Percentiles rank a stretch among this genome's conserved stretches.
These are phyloP conservation scores for Phytophthora fragariaefolia DNA, from an alignment of 352 stramenopile genomes.

Conservation along the genomic window DNA sequence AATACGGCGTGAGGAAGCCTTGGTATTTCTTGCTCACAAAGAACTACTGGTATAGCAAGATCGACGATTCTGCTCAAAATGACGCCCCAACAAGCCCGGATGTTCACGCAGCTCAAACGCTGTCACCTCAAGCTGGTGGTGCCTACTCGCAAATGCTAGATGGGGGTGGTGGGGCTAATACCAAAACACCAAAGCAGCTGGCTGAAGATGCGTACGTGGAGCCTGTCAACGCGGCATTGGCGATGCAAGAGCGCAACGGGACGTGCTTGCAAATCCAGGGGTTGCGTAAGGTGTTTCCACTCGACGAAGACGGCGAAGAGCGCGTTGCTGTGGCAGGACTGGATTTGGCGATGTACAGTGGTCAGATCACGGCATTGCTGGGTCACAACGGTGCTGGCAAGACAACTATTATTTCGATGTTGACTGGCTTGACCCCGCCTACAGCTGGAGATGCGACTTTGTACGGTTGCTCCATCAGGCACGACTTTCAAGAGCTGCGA, in stretches of 20 bases:
- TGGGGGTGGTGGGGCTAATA: neutral
- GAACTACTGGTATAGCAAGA: slow-evolving; percentile 45
- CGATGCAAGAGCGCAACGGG: slow-evolving; percentile 46
- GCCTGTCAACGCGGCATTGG: slow-evolving; percentile 47
- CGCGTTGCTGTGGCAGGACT: slow-evolving; percentile 88
- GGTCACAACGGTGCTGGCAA: slow-evolving; percentile 92
- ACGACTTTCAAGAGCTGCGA: slow-evolving; percentile 89
- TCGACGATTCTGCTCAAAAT: neutral
- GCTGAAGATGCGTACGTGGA: slow-evolving; percentile 37
- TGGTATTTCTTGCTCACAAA: slow-evolving; percentile 91
- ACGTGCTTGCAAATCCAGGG: slow-evolving; percentile 50
- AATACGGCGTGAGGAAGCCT: slow-evolving; percentile 88
- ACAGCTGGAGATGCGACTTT: slow-evolving; percentile 73
- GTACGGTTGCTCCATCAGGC: slow-evolving; percentile 69
- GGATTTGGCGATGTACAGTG: slow-evolving; percentile 90
- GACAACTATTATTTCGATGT: slow-evolving; percentile 93
- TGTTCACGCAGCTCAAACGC: neutral
- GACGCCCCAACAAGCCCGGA: slow-evolving; percentile 11
- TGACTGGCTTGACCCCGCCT: slow-evolving; percentile 88
- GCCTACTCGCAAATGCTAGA: slow-evolving; percentile 27
- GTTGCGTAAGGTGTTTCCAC: slow-evolving; percentile 73
- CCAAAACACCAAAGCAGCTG: neutral
- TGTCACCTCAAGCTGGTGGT: slow-evolving; percentile 35
- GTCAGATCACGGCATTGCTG: slow-evolving; percentile 93
- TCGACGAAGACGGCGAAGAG: slow-evolving; percentile 54